Base-by-base conservation (phyloP, 345 rosid species). In the Hibiscus mutabilis region DNA sequence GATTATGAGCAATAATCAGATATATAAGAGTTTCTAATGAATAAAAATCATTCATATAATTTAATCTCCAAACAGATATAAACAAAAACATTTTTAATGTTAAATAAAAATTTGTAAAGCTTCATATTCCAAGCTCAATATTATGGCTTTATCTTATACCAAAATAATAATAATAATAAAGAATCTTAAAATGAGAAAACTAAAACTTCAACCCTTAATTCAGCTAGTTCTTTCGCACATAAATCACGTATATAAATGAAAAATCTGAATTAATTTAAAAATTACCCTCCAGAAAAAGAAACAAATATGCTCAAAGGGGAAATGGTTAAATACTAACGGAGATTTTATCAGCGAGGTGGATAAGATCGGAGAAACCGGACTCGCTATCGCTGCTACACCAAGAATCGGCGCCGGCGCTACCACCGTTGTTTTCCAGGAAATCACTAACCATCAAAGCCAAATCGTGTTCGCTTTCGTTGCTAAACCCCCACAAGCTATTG, bases 321-420 rank as follows among this genome's bases (percentile, higher is more conserved):
- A 19, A 55, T 55, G 24, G 13, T 58, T 24, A 65, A 15, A 35
- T 57, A 15, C n/a, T 42, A 78, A 91, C 98, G 86, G 87, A 81
- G 73, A 94, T 88, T 55, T 83, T 91, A 27, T 91, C 93, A 29
- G 95, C 88, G 63, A 91, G 93, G 60, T 70, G 82, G 51, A 75
- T 83, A 58, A 89, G 93, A 84, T 94, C 97, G 21, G 91, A 73
- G 73, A 82, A 75, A 19, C 97, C 88, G 37, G 97, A 85, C 16
- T 91, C 97, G 80, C 91, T 85, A 55, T 94, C 96, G 86, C 93
- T 94, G 79, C 96, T 94, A 15, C 87, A 87, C 86, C 85, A 84
- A 2, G 95, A 87, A 29, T 86, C 88, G 8, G 80, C 76, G 6
- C 87, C 88, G 71, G 76, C 81, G 79, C 88, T 84, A 16, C 85